These are phyloP conservation scores for Picea glauca DNA, from an alignment of 75 land plant genomes.

Conservation along the genomic window DNA sequence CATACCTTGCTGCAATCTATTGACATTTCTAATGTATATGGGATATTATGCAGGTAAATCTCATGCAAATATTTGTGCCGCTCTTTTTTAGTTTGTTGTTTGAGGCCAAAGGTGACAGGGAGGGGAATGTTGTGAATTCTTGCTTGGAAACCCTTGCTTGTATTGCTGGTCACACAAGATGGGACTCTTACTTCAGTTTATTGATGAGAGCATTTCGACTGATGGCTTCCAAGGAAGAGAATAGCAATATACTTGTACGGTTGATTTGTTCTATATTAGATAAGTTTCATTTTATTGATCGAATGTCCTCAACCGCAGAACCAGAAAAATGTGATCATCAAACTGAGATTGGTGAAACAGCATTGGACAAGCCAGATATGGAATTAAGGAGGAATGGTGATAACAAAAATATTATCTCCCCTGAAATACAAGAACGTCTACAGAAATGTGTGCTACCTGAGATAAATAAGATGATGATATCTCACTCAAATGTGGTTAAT, in stretches of 20 bases:
- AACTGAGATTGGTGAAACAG: not conserved
- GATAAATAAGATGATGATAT: conserved; percentile 56
- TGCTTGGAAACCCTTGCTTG: conserved; percentile 75
- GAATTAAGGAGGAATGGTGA: not conserved
- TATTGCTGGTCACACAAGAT: conserved; percentile 58
- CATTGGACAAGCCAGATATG: not conserved
- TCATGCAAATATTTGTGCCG: conserved; percentile 74
- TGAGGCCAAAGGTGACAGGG: conserved; percentile 76
- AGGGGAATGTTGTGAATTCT: conserved; percentile 66
- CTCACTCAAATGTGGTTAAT: conserved; percentile 61
- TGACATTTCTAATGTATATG: conserved; percentile 5
- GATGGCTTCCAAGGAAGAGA: conserved; percentile 48
- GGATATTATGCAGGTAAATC: conserved; percentile 35
- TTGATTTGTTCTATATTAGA: conserved; percentile 72
- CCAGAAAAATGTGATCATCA: not conserved
- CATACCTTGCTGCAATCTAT: not conserved
- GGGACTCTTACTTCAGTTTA: conserved; percentile 65
- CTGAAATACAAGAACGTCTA: conserved; percentile 43
- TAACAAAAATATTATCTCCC: conserved; percentile 9
- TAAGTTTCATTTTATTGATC: conserved; percentile 54
- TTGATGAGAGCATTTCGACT: conserved; percentile 59
- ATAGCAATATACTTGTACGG: conserved; percentile 58
- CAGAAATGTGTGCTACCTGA: conserved; percentile 65
- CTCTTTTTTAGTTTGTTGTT: conserved; percentile 72
- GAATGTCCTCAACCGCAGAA: not conserved